phyloP scores from a whole-genome alignment of 2,329 filamentous ascomycete species.

The Fusarium newnesense region DNA sequence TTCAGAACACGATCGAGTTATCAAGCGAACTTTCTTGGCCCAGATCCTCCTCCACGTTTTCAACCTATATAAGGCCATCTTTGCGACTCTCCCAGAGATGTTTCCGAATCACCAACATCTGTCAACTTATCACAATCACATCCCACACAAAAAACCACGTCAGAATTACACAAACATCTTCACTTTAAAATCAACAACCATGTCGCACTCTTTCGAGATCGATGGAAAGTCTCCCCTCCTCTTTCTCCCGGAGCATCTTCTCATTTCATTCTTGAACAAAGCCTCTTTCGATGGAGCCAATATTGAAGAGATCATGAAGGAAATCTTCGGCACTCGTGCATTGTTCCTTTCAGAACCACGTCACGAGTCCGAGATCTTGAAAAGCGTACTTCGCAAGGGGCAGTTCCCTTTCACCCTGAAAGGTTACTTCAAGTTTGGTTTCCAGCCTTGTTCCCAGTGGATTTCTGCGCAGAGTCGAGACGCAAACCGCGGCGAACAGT shows the following conservation, averaged over 20 bases:
- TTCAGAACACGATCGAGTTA: not conserved
- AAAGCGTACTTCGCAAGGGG: not conserved
- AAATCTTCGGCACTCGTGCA: not conserved
- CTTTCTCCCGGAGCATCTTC: not conserved
- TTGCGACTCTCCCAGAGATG: not conserved
- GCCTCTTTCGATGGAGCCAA: not conserved
- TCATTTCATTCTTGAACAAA: not conserved
- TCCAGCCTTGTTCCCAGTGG: not conserved
- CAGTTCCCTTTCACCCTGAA: not conserved
- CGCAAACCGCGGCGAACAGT: not conserved
- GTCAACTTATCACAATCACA: no score
- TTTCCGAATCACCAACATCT: not conserved
- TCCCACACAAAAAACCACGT: not conserved
- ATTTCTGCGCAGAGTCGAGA: not conserved
- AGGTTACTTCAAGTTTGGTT: not conserved
- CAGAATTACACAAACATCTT: not conserved
- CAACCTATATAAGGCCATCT: not conserved
- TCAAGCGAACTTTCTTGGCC: not conserved
- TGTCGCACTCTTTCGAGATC: not conserved
- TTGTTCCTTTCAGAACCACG: not conserved
- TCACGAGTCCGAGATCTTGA: not conserved
- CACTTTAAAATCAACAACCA: not conserved
- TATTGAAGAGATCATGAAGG: not conserved
- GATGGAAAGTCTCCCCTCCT: not conserved
- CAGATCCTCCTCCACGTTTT: accelerated